Conservation (phyloP, 2,329 filamentous ascomycete genomes). For the Beauveria rudraprayagi region DNA sequence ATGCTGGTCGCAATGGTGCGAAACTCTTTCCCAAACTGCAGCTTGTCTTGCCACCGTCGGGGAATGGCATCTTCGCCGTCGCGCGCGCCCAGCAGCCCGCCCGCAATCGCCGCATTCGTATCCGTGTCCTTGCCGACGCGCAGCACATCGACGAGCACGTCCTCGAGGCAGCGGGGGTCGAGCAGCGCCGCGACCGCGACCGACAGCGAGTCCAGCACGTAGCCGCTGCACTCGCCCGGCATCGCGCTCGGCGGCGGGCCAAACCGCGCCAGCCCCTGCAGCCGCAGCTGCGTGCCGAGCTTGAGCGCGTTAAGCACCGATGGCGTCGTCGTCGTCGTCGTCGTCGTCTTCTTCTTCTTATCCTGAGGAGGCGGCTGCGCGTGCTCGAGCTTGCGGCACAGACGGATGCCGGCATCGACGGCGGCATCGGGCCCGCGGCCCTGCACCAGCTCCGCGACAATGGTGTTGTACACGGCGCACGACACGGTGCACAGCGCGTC, state of each 20-base stretch:
- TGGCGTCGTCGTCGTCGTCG: background rate
- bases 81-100: conserved; percentile 36
- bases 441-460: conserved; percentile 26
- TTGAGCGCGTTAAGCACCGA: conserved; percentile 21
- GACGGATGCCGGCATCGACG: conserved; percentile 19
- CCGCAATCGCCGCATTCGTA: conserved; percentile 38
- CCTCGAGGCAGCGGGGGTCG: conserved; percentile 30
- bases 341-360: background rate
- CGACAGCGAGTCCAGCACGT: conserved; percentile 34
- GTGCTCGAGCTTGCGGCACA: conserved; percentile 18
- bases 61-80: conserved; percentile 36
- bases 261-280: conserved; percentile 22
- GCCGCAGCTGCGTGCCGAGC: conserved; percentile 19
- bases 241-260: conserved; percentile 22
- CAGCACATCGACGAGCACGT: conserved; percentile 38
- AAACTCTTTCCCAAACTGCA: conserved; percentile 35
- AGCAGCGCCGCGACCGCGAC: conserved; percentile 35
- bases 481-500: conserved; percentile 27
- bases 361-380: background rate
- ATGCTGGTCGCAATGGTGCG: background rate
- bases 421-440: conserved; percentile 20
- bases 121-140: conserved; percentile 37
- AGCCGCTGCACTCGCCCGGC: conserved; percentile 27
- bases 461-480: conserved; percentile 33
- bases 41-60: conserved; percentile 27